Evolutionary conservation across 371 early-diverging fungal species (phyloP), one percentile per base, ranked within the genome.

Genomic region (Catenaria anguillulae): DNA sequence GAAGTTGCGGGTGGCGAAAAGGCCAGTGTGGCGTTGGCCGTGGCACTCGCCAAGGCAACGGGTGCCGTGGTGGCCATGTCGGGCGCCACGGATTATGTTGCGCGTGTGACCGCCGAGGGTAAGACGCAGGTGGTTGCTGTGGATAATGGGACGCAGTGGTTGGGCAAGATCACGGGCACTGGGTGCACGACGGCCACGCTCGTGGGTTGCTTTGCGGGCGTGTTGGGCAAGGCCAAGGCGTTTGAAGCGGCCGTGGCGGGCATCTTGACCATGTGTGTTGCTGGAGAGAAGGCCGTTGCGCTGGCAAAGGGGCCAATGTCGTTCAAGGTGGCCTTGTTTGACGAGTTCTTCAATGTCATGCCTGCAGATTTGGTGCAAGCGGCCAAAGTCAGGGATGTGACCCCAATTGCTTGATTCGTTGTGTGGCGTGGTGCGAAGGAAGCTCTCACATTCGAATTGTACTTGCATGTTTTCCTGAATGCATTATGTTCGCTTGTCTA

Each of bases 181-280:
- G 89, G 91, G 15, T 90, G 91, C 65, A 80, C 81, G 77, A 80
- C 79, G 0, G 80, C 85, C 0, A 82, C 88, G 6, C 70, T 86
- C 2, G 75, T 83, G 6, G 86, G 79, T 0, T 85, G 83, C 60
- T 84, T 83, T 70, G 75, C 83, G 12, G 87, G 83, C 36, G 74
- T 77, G 63, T 67, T 71, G 5, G 66, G 68, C 23, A 59, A 65
- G 29, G 33, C 56, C 19, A 75, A 80, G 43, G 74, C 77, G 56
- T 63, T 82, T 54, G 73, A 81, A 19, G 86, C 86, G 3, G 83
- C 89, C 13, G 77, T 85, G 26, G 77, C 81, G 46, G 87, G 81
- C 29, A 70, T 80, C 24, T 64, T 80, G 50, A 73, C 78, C 6
- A 70, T 81, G 8, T 81, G 80, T 13, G 64, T 83, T 46, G 83